These are phyloP conservation scores for Calonectria honghensis DNA, from an alignment of 2,329 filamentous ascomycete species.

Conservation along the genomic window DNA sequence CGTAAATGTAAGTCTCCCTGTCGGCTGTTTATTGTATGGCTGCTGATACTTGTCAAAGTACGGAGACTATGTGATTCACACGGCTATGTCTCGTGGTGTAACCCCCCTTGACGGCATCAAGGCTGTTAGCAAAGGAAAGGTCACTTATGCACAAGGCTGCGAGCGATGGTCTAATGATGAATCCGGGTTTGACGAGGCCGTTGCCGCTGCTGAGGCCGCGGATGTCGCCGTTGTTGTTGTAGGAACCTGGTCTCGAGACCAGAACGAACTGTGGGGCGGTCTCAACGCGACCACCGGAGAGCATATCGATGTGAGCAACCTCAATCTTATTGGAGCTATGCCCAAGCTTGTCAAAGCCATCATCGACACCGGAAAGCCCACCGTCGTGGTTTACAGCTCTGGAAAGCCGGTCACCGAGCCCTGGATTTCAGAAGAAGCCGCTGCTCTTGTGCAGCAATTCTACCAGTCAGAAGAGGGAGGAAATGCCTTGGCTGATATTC, in stretches of 20 bases:
- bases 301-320: conserved; percentile 79
- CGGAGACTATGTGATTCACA: conserved; percentile 83
- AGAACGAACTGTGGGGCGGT: conserved; percentile 81
- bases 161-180: conserved; percentile 83
- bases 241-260: conserved; percentile 85
- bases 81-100: conserved; percentile 78
- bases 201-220: conserved; percentile 78
- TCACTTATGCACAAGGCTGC: conserved; percentile 82
- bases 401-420: conserved; percentile 84
- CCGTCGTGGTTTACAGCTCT: conserved; percentile 79
- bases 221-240: conserved; percentile 85
- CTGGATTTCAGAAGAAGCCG: conserved; percentile 80
- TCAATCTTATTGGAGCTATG: conserved; percentile 83
- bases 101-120: conserved; percentile 82
- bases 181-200: conserved; percentile 79
- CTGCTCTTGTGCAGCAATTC: conserved; percentile 83
- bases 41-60: conserved; percentile 64
- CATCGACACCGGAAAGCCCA: conserved; percentile 80
- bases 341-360: conserved; percentile 79
- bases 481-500: conserved; percentile 78
- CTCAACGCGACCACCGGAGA: conserved; percentile 85
- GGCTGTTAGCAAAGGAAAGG: conserved; percentile 73
- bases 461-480: conserved; percentile 83
- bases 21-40: not conserved
- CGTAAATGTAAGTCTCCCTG: conserved; percentile 74